A percentile compares a stretch with the other conserved stretches of the same genome.
Evolutionary conservation across 139 green algal genomes (phyloP).

Genomic region (Spirogloea muscicola): DNA sequence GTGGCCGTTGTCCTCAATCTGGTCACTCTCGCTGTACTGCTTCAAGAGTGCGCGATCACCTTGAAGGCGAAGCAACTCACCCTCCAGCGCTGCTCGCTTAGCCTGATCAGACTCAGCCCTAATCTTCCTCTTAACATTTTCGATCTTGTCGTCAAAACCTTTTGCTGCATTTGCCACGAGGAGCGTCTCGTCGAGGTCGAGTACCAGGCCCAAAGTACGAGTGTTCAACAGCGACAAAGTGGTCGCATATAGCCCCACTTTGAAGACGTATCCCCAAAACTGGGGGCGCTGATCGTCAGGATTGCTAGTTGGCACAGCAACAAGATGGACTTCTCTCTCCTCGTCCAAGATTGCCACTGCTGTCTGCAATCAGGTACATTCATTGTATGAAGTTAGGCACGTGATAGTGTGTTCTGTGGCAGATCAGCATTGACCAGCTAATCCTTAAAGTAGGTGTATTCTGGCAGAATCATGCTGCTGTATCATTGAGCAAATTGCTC

Average conservation of each 20-base stretch:
- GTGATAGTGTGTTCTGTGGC: not conserved
- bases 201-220: conserved; percentile 25
- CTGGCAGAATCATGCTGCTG: too few relatives aligned
- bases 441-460: too few relatives aligned
- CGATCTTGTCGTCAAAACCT: conserved; percentile 43
- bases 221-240: conserved; percentile 33
- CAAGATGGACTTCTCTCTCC: conserved; percentile 29
- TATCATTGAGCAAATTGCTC: too few relatives aligned
- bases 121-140: conserved; percentile 16
- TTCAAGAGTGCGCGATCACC: conserved; percentile 9
- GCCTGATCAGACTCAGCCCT: conserved; percentile 6
- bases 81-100: conserved; percentile 9
- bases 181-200: conserved; percentile 46
- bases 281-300: conserved; percentile 14
- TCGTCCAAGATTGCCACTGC: conserved; percentile 15
- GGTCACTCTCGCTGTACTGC: conserved; percentile 27
- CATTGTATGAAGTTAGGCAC: too few relatives aligned
- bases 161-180: conserved; percentile 40
- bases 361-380: conserved; percentile 42
- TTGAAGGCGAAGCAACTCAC: conserved; percentile 14
- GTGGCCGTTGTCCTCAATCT: conserved; percentile 8
- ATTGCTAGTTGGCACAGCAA: conserved; percentile 14
- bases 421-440: not conserved
- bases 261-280: conserved; percentile 37
- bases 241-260: conserved; percentile 6